Percentiles rank a stretch among this genome's conserved stretches.
Evolutionary conservation across 345 rosid species (phyloP).

Genomic region (Noccaea bulbosa): DNA sequence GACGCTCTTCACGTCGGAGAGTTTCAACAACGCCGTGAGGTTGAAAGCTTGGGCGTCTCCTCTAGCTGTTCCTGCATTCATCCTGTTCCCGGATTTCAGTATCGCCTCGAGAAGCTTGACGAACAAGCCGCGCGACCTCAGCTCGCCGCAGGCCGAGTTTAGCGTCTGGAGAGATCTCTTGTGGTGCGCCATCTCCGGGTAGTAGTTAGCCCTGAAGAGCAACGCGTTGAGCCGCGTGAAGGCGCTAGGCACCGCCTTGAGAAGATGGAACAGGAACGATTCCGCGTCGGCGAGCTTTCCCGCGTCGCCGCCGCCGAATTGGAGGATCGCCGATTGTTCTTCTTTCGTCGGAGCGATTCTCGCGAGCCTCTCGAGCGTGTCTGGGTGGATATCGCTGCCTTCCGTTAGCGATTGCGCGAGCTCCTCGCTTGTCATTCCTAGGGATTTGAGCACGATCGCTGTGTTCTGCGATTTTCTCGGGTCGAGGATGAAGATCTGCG

Average conservation of each 20-base stretch:
- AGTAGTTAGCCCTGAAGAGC: constrained; percentile 71
- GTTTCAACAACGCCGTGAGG: constrained; percentile 64
- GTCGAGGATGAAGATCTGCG: constrained; percentile 64
- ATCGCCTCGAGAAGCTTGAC: constrained; percentile 84
- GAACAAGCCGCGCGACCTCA: constrained; percentile 69
- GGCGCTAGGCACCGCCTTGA: constrained; percentile 72
- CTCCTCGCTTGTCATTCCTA: constrained; percentile 57
- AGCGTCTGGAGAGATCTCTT: constrained; percentile 62
- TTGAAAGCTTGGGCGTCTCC: constrained; percentile 87
- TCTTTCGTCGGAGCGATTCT: constrained; percentile 72
- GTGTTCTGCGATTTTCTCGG: constrained; percentile 76
- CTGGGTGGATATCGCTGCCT: constrained; percentile 64
- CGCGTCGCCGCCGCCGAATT: constrained; percentile 56
- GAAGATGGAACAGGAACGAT: constrained; percentile 60
- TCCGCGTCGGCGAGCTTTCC: constrained; percentile 72
- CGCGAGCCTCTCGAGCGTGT: constrained; percentile 69
- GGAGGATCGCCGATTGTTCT: constrained; percentile 62
- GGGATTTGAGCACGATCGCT: constrained; percentile 74
- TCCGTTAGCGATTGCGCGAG: constrained; percentile 59
- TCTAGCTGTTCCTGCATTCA: constrained; percentile 89
- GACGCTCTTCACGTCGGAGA: constrained; percentile 73
- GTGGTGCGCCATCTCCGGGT: constrained; percentile 60
- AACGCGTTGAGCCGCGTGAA: constrained; percentile 63
- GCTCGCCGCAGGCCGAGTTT: constrained; percentile 65
- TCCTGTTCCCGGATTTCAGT: constrained; percentile 81